Base-by-base conservation (phyloP, 2,329 filamentous ascomycete genomes). In the Talaromyces piceae region DNA sequence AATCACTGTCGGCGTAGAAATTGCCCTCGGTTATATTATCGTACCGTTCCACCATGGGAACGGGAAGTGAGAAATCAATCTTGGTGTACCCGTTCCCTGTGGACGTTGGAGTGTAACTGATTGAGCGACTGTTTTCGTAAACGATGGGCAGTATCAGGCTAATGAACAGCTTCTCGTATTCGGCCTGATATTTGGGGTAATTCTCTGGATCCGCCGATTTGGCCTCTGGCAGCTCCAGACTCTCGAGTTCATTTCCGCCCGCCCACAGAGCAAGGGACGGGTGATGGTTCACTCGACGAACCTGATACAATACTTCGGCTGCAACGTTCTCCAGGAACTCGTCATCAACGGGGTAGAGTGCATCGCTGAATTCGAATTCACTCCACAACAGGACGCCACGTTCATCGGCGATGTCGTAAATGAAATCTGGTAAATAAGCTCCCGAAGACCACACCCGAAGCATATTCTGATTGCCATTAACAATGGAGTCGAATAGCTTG, bases 401-500 rank as follows among this genome's bases (percentile, higher is more conserved):
- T 59, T 82, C 78, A 60, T 84, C 81, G 1, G 80, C 81, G 8
- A 83, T 67, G 51, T 83, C 80, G 57, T 80, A 84, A 54, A 84
- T 78, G 56, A 80, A 83, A 55, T 83, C 80, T 1, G 79, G 80
- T 1, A 75, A 70, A 55, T 84, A 84, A 1, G 77, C 75, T 2
- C 81, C 79, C 18, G 75, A 79, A 11, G 79, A 73, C 81, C 81
- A 84, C 2, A 83, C 76, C 5, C 81, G 73, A 3, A 84, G 71
- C 80, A 84, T 82, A 58, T 83, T 83, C 60, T 84, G 81, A 54
- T 83, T 81, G 2, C 77, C 79, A 22, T 73, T 73, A 1, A 79
- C 70, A 2, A 77, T 77, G 0, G 77, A 73, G 50, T 80, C 69
- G 49, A 83, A 80, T 0, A 83, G 65, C 31, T 73, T 68, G 5